Conservation (phyloP, 2,329 filamentous ascomycete species). For the Salinomyces thailandicus region DNA sequence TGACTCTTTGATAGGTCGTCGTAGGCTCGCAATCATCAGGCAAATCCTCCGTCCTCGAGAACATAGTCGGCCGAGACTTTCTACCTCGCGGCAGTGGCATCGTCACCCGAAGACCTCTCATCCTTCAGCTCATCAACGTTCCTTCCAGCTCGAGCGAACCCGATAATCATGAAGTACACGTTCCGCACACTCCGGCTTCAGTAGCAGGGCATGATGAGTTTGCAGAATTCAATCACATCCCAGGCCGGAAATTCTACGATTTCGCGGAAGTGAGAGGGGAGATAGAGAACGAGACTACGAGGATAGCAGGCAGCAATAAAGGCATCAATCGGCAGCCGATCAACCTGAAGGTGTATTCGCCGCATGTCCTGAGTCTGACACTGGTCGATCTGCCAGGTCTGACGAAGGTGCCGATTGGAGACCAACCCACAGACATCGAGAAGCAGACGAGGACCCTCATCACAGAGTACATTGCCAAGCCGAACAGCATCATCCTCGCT, state of each 20-base stretch:
- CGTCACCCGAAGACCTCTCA: constrained; percentile 85
- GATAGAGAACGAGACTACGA: constrained; percentile 91
- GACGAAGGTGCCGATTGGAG: constrained; percentile 95
- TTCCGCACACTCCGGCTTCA: constrained; percentile 67
- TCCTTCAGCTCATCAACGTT: constrained; percentile 96
- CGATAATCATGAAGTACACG: constrained; percentile 52
- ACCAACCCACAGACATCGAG: constrained; percentile 95
- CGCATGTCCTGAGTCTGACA: constrained; percentile 90
- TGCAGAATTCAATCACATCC: constrained; percentile 95
- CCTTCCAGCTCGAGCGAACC: constrained; percentile 61
- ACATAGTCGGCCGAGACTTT: constrained; percentile 96
- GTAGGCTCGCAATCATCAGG: constrained; percentile 97
- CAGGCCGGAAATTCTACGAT: constrained; percentile 77
- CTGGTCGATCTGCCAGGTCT: constrained; percentile 90
- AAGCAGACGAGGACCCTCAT: constrained; percentile 96
- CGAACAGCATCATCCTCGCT: constrained; percentile 93
- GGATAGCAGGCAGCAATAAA: constrained; percentile 94
- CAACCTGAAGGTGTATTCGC: constrained; percentile 97
- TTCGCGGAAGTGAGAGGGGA: constrained; percentile 90
- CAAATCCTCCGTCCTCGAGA: constrained; percentile 97
- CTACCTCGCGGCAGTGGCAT: constrained; percentile 93
- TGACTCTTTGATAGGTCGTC: constrained; percentile 57
- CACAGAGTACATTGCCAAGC: constrained; percentile 96
- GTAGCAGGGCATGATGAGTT: constrained; percentile 61
- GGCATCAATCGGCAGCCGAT: constrained; percentile 96